Base-by-base conservation (phyloP, 176 grass and related monocot species). In the Aegilops tauschii region DNA sequence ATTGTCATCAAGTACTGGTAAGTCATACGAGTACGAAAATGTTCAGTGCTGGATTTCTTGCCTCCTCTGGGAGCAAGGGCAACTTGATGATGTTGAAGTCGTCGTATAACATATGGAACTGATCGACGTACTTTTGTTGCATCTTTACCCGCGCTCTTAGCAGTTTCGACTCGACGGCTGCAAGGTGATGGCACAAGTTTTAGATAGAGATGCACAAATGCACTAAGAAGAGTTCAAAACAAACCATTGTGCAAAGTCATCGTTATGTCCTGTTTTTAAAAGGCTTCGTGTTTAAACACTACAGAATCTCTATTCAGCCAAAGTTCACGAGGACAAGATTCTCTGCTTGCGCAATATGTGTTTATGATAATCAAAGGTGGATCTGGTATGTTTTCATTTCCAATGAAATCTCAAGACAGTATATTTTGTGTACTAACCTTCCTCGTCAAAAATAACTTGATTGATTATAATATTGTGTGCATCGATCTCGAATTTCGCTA, bases 71-170 rank as follows among this genome's bases (percentile, higher is more conserved):
- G 85, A 99, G 97, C 80, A 99, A 92, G 40, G 97, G 97, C 77
- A 99, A 91, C 81, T 99, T 99, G 12, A 92, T 97, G 79, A 99
- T 99, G 79, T 99, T 90, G 77, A 99, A 99, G 84, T 99, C 97
- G 30, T 96, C 97, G 27, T 99, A 99, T 70, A 99, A 74, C 97
- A 93, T 91, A 69, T 99, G 87, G 75, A 99, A 99, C 83, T 99
- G 97, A 84, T 93, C 90, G 50, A 99, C 89, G 20, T 99, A 99
- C 81, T 99, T 99, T 49, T 90, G 92, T 87, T 99, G 97, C 97
- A 99, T 99, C 69, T 96, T 93, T 81, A 99, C 79, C 6, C 97
- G 89, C 76, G 97, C 90, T 83, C 86, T 88, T 82, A 99, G 81
- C 58, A 99, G 80, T 85, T 94, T 97, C 54, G 97, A 99, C 80